Evolutionary conservation across 805 yeast species (phyloP), one percentile per base, ranked within the genome.

Genomic region (Lachancea sp.): DNA sequence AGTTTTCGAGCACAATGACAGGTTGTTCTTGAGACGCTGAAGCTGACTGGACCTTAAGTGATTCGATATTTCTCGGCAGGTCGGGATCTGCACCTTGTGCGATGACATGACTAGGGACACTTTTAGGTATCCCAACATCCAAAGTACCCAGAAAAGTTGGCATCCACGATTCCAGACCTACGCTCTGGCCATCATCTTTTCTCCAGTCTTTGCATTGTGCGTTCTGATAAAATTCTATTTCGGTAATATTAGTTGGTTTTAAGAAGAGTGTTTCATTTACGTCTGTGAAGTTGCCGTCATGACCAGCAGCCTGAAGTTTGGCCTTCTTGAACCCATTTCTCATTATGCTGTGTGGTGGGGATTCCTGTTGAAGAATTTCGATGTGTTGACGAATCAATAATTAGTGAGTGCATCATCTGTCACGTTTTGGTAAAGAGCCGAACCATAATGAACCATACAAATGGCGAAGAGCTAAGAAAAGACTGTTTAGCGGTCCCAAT

Each of bases 271-370:
- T 62, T 0, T 88, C 95, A 29, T 74, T 75, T 5, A 60, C 71
- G 46, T 78, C 78, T 8, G 75, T 73, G 40, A 86, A 50, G 2
- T 83, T 74, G 0, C 96, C 97, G 5, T 71, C 84, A 54, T 90
- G 98, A 5, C 98, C 98, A 0, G 97, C 97, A 2, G 92, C 97
- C 61, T 79, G 83, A 54, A 83, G 85, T 41, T 58, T 47, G 16
- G 33, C 33, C 32, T 29, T 36, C 11, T 13, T 15, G 26, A 28
- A 36, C 4, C 20, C 18, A 9, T 34, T 17, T 8, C 12, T 16
- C 39, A 36, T 36, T 2, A 12, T 13, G 13, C 28, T 4, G 26
- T 17, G 20, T 16, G 34, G n/a, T 28, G 16, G 30, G 16, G 8
- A 13, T n/a, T n/a, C n/a, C n/a, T n/a, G n/a, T n/a, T n/a, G n/a